Conservation (phyloP, 176 grass and related monocot genomes). For the Coix lacrymajobi region DNA sequence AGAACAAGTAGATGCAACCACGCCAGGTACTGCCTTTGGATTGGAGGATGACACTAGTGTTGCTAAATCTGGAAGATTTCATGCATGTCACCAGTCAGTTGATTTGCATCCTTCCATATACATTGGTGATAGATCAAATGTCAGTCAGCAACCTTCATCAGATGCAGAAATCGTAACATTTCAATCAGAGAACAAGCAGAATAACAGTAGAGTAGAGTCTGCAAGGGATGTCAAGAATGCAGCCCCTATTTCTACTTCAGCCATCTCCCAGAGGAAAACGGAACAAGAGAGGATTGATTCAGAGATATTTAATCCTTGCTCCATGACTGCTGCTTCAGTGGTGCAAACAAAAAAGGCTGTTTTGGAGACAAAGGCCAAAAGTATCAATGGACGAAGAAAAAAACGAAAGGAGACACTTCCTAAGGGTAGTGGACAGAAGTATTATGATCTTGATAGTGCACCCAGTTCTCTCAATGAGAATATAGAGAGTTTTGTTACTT, state of each 20-base stretch:
- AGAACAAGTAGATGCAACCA: constrained; percentile 5
- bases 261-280: background rate
- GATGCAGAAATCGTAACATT: background rate
- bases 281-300: constrained; percentile 18
- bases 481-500: background rate
- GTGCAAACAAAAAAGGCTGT: constrained; percentile 39
- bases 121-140: constrained; percentile 21
- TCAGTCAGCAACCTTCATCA: constrained; percentile 11
- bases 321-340: background rate
- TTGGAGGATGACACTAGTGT: constrained; percentile 18
- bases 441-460: constrained; percentile 47
- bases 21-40: background rate
- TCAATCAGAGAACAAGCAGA: constrained; percentile 21
- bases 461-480: constrained; percentile 43
- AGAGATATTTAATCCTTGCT: constrained; percentile 3
- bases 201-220: background rate
- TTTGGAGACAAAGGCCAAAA: constrained; percentile 42
- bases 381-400: constrained; percentile 33
- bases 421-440: constrained; percentile 51
- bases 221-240: background rate
- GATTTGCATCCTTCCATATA: background rate
- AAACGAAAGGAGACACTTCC: constrained; percentile 51
- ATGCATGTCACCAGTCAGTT: background rate
- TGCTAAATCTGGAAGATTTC: background rate
- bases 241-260: background rate